phyloP scores from a whole-genome alignment of 805 yeast genomes.

The Wickerhamomyces pijperi region DNA sequence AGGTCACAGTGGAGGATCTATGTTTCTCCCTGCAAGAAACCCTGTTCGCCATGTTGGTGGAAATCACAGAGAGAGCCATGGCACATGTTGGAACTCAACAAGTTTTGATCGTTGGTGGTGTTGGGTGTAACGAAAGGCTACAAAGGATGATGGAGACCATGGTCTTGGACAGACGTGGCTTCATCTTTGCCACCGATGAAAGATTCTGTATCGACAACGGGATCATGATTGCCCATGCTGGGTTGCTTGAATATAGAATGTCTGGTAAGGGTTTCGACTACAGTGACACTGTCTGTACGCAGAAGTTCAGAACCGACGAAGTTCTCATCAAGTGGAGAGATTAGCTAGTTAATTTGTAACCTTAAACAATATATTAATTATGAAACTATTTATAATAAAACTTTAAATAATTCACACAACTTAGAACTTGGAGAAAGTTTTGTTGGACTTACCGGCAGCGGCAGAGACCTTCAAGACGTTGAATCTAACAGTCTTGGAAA shows the following conservation, averaged over 20 bases:
- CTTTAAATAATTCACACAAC: conserved; percentile 1
- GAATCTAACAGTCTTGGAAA: conserved; percentile 99
- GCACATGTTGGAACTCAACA: conserved; percentile 88
- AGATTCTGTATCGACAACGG: conserved; percentile 97
- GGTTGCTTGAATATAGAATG: conserved; percentile 73
- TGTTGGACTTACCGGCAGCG: conserved; percentile 76
- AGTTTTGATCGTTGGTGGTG: conserved; percentile 95
- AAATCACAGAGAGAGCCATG: conserved; percentile 96
- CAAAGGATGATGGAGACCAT: conserved; percentile 96
- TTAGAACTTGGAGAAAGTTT: conserved; percentile 97
- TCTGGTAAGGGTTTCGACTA: conserved; percentile 48
- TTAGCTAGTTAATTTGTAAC: conserved; percentile 6
- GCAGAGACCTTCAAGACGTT: conserved; percentile 94
- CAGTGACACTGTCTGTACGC: conserved; percentile 76
- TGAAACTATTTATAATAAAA: not conserved
- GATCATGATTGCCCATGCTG: conserved; percentile 98
- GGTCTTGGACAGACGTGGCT: conserved; percentile 84
- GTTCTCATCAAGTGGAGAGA: conserved; percentile 88
- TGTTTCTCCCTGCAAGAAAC: conserved; percentile 92
- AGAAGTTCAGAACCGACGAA: conserved; percentile 89
- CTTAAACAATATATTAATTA: not conserved
- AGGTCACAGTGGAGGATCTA: conserved; percentile 71
- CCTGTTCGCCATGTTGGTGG: conserved; percentile 91
- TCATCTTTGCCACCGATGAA: conserved; percentile 92
- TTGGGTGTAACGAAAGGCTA: conserved; percentile 86